phyloP scores from a whole-genome alignment of 1,139 yeast genomes.

The Wickerhamiella infanticola region DNA sequence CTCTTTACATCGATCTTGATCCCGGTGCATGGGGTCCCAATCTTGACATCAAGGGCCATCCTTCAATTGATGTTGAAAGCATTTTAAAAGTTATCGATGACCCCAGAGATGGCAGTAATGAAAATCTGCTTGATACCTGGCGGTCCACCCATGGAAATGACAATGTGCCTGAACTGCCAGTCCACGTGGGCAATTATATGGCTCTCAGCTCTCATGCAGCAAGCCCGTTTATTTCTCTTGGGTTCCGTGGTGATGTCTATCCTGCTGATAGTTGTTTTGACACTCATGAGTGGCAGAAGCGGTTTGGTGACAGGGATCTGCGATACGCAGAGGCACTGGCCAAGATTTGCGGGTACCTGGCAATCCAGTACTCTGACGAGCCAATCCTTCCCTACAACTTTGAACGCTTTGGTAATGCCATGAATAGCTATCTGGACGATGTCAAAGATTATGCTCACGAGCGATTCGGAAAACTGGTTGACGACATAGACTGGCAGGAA shows the following conservation, averaged over 20 bases:
- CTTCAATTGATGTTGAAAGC: constrained; percentile 39
- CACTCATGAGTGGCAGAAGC: constrained; percentile 40
- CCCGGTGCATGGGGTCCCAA: constrained; percentile 56
- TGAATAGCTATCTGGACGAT: constrained; percentile 35
- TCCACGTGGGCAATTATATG: constrained; percentile 39
- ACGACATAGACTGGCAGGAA: constrained; percentile 13
- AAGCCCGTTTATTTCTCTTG: constrained; percentile 51
- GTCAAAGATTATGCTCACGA: constrained; percentile 31
- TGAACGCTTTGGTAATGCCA: constrained; percentile 30
- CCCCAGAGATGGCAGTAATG: constrained; percentile 7
- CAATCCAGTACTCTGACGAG: constrained; percentile 46
- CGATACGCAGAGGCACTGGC: constrained; percentile 42
- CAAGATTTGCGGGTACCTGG: constrained; percentile 38
- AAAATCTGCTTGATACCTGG: constrained; percentile 9
- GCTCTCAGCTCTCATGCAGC: constrained; percentile 55
- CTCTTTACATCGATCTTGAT: constrained; percentile 62
- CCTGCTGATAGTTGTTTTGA: constrained; percentile 58
- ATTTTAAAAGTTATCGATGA: constrained; percentile 28
- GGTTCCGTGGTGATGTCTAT: constrained; percentile 28
- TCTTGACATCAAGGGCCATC: constrained; percentile 48
- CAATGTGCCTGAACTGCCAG: constrained; percentile 24
- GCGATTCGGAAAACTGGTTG: constrained; percentile 9
- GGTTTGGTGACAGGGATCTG: constrained; percentile 41
- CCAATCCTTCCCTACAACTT: constrained; percentile 67
- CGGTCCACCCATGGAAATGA: constrained; percentile 8